Conservation (phyloP, 495 filamentous ascomycete genomes). For the Tuber aestivum region DNA sequence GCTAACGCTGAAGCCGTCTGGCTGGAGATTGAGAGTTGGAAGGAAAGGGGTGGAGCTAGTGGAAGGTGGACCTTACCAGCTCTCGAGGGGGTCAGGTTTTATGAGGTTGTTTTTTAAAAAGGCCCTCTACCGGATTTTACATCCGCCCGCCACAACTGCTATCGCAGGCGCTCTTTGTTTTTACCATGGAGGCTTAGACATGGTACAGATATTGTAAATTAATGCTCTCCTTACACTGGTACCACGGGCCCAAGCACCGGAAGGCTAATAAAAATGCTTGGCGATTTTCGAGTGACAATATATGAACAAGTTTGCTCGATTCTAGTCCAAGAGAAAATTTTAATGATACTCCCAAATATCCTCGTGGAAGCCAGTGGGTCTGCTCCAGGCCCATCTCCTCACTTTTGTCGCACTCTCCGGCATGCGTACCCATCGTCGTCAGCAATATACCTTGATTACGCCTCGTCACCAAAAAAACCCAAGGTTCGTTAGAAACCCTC, state of each 20-base stretch:
- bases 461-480: not conserved
- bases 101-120: conserved; percentile 28
- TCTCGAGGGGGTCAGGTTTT: conserved; percentile 48
- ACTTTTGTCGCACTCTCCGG: not conserved
- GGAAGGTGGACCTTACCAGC: conserved; percentile 42
- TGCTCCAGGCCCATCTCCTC: not conserved
- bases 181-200: not conserved
- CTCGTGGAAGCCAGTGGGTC: not conserved
- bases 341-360: not conserved
- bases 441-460: not conserved
- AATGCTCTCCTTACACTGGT: too few relatives aligned
- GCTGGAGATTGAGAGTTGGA: conserved; percentile 49
- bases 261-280: too few relatives aligned
- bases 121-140: not conserved
- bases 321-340: not conserved
- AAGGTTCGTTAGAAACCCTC: not conserved
- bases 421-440: not conserved
- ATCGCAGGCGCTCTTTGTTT: not conserved
- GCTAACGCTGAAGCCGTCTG: conserved; percentile 69
- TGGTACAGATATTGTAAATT: not conserved
- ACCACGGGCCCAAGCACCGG: too few relatives aligned
- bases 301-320: not conserved
- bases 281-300: not conserved
- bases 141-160: not conserved
- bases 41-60: conserved; percentile 43